Conservation (phyloP, 495 filamentous ascomycete species). For the Friedmanniomyces endolithicus region DNA sequence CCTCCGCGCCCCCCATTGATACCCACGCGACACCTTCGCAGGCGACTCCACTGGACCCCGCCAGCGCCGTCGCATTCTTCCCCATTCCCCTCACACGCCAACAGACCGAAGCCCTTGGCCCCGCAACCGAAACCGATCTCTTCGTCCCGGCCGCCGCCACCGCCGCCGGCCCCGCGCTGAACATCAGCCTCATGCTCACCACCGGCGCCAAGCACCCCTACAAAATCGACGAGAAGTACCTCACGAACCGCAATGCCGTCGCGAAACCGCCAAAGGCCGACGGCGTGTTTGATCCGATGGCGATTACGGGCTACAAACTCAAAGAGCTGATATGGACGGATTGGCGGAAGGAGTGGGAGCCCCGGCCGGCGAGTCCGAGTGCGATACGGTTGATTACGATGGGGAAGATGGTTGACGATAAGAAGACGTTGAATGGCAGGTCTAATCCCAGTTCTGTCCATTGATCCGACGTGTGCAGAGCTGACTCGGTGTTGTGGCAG, state of each 20-base stretch:
- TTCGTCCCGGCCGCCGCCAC: conserved; percentile 13
- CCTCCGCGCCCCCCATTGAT: not conserved
- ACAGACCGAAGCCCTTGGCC: conserved; percentile 30
- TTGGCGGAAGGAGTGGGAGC: conserved; percentile 85
- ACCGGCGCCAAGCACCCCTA: conserved; percentile 76
- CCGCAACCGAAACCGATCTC: conserved; percentile 27
- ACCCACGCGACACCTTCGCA: not conserved
- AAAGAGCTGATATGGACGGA: conserved; percentile 87
- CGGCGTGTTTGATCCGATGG: conserved; percentile 59
- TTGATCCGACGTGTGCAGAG: too few species aligned
- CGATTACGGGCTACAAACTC: conserved; percentile 66
- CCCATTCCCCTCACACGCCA: conserved; percentile 18
- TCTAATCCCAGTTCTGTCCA: not conserved
- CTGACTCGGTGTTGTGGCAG: conserved; percentile 37
- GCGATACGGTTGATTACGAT: conserved; percentile 81
- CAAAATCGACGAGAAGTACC: conserved; percentile 73
- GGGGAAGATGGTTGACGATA: conserved; percentile 78
- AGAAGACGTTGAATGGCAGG: conserved; percentile 59
- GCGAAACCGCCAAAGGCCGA: not conserved
- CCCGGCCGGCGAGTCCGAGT: conserved; percentile 66
- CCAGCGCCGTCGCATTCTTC: not conserved
- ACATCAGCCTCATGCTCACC: conserved; percentile 65
- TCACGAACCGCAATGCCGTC: conserved; percentile 61
- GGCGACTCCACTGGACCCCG: not conserved
- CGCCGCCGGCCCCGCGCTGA: conserved; percentile 24